Base-by-base conservation (phyloP, 495 filamentous ascomycete species). In the Penicillium nucicola region DNA sequence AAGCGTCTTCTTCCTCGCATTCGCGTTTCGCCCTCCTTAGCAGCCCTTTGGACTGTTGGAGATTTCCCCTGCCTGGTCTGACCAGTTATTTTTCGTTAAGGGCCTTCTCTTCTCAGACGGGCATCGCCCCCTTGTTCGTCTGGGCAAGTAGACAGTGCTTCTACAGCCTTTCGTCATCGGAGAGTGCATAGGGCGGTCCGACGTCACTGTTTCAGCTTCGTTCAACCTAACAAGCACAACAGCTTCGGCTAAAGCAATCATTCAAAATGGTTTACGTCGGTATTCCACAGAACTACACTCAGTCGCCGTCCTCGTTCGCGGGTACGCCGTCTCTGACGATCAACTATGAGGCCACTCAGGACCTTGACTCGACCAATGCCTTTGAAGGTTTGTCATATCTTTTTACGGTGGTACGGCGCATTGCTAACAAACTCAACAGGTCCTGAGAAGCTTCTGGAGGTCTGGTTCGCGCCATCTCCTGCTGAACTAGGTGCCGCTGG, bases 401-500 rank as follows among this genome's bases (percentile, higher is more conserved):
- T 30, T 25, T 10, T 39, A 1, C 47, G 7, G 13, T 14, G 10
- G 19, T 14, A 34, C n/a, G 35, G 4, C 25, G 25, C 7, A 42
- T 19, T 40, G 15, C 52, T 66, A 33, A 59, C 23, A n/a, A 12
- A 10, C n/a, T 36, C 28, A 20, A 15, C 45, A 90, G 87, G 93
- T 42, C 95, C 95, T 32, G 95, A 99, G 74, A 99, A 99, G 74
- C 79, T 99, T 31, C 82, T 99, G 53, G 95, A 99, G 74, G 93
- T 99, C 59, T 99, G 95, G 95, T 97, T 99, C 67, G 84, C 87
- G 31, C 85, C 95, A 7, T 89, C 87, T 58, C 76, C 91, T 17
- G 75, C 84, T 42, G 82, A 96, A 10, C 87, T 93, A 1, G 76
- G 80, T 2, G 77, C 80, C 31, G 82, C 84, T 18, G 81, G 80